Evolutionary conservation across 768 basidiomycete genomes (phyloP), one percentile per base, ranked within the genome.

Genomic region (Leucogyrophana mollusca): DNA sequence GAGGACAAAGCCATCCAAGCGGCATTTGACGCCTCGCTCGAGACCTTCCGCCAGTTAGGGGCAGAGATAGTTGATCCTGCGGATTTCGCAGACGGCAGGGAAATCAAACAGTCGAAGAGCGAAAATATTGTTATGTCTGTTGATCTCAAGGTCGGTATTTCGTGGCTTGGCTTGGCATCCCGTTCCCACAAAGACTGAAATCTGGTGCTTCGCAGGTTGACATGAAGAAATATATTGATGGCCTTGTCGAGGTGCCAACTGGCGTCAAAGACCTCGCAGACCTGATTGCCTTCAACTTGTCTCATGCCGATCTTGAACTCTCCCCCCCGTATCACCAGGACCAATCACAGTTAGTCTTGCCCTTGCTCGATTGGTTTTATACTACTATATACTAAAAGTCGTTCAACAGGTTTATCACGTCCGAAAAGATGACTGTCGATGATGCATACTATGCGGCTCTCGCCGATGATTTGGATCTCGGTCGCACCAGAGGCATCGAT

Each of bases 241-340:
- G 58, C 4, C 61, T 85, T 9, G 50, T 76, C 7, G 55, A 75
- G 21, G 80, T 82, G 25, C 83, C 85, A 0, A 77, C 83, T 0
- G 80, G 80, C 2, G 82, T 85, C 21, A 69, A 70, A 30, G 78
- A 55, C 23, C 70, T 85, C 6, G 80, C 74, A 10, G 80, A 82
- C 34, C 54, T 85, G 25, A 84, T 86, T 37, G 57, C 60, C 21
- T 85, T 82, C 66, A 76, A 86, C 56, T 61, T 71, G 32, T 70
- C 65, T 4, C 73, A 85, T 51, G 68, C 78, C 3, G 64, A 69
- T 4, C 59, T 78, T 14, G 80, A 85, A 53, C 55, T 68, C 6
- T 55, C 65, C 9, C 24, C 65, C 33, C 66, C 69, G 2, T 66
- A 64, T 53, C 71, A 66, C 37, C 56, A 56, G 6, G 61, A 63